Conservation (phyloP, 1,284 basidiomycete species). For the Tilletia horrida region DNA sequence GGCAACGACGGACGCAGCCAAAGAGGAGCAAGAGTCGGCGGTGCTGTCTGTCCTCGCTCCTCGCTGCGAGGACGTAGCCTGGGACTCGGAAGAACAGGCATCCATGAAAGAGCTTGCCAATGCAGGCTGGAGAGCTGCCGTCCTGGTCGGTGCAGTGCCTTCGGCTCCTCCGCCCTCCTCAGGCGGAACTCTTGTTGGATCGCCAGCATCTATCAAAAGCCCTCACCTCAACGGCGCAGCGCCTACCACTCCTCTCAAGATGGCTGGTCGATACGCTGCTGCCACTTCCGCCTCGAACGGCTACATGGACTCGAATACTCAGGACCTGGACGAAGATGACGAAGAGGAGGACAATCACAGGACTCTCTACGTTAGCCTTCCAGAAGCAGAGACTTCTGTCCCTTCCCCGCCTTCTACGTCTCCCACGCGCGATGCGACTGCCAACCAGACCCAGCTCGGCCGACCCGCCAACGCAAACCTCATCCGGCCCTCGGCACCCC, state of each 20-base stretch:
- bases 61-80: neutral
- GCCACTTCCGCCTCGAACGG: neutral
- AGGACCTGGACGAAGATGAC: neutral
- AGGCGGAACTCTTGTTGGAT: conserved; percentile 1
- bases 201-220: neutral
- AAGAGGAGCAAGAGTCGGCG: neutral
- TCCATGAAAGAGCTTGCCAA: no score
- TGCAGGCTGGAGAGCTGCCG: conserved; percentile 1
- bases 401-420: neutral
- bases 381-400: neutral
- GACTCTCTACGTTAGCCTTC: conserved; percentile 14
- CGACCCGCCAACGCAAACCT: neutral
- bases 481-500: neutral
- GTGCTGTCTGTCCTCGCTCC: neutral
- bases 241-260: neutral
- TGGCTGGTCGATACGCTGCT: neutral
- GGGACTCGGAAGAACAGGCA: neutral
- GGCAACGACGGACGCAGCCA: neutral
- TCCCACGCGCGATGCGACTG: neutral
- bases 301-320: neutral
- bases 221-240: neutral
- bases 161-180: neutral
- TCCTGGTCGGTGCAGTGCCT: neutral
- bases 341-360: neutral
- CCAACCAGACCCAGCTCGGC: no score